Evolutionary conservation across 495 filamentous ascomycete species (phyloP), one percentile per base, ranked within the genome.

Genomic region (Aspergillus hancockii): DNA sequence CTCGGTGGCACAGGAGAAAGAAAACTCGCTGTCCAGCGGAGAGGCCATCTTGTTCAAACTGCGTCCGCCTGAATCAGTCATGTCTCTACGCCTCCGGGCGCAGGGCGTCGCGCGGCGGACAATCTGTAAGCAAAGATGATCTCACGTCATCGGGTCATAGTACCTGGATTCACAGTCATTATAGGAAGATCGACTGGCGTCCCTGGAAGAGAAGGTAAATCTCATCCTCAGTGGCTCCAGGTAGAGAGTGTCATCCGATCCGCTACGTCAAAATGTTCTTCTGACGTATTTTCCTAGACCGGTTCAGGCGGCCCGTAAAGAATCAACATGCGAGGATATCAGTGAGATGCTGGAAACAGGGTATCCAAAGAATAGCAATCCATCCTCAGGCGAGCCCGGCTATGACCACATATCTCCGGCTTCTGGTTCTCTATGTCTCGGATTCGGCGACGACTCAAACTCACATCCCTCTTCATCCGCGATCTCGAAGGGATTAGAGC

Each of bases 1-100:
- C 18, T 4, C 4, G 1, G 7, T 49, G 30, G 4, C n/a, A 54
- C 45, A 79, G 75, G 65, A 61, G 76, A 55, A 79, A 80, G 63
- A 80, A 80, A 55, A 77, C 69, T 13, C 74, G 77, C 21, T 80
- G 77, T 62, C 77, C 77, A 2, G 77, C 75, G 8, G 77, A 80
- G 59, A 77, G 72, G 52, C 77, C 77, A 12, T 62, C 71, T 1
- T 80, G 77, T 50, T 80, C 77, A 18, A 77, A 71, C 58, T 80
- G 77, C 58, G 63, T 75, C 8, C 71, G 77, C 12, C 67, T 80
- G 21, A 69, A 73, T 51, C 76, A 80, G 62, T 31, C 64, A 28
- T 80, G 77, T 62, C 67, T 69, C n/a, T 80, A 79, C 60, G 66
- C 74, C 0, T 32, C 67, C 0, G 58, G 61, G n/a, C 49, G 60